These are phyloP conservation scores for Cladosporium sp. DNA, from an alignment of 2,329 filamentous ascomycete genomes.

Conservation along the genomic window DNA sequence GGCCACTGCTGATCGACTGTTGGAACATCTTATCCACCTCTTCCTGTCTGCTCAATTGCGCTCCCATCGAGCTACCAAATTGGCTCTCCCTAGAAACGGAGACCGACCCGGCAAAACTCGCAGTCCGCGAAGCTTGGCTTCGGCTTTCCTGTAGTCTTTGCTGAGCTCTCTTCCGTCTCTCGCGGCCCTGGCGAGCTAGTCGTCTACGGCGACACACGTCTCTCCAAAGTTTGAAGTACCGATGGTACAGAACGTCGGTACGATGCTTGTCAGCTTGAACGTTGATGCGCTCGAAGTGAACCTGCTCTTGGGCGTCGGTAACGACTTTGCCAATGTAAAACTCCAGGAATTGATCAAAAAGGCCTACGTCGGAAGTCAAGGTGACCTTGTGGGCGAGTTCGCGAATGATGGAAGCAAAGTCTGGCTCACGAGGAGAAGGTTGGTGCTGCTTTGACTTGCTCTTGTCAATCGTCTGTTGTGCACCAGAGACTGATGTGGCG, in stretches of 20 bases:
- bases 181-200: constrained; percentile 33
- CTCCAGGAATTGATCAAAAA: constrained; percentile 44
- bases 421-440: constrained; percentile 7
- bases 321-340: constrained; percentile 34
- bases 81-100: not conserved
- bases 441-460: not conserved
- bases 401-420: constrained; percentile 27
- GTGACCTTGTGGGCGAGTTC: constrained; percentile 36
- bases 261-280: constrained; percentile 31
- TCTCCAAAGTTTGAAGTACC: constrained; percentile 37
- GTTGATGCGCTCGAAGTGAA: constrained; percentile 28
- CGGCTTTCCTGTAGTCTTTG: constrained; percentile 22
- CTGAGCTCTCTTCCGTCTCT: constrained; percentile 31
- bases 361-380: constrained; percentile 35
- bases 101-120: constrained; percentile 16
- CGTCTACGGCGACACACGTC: constrained; percentile 32
- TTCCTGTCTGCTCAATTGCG: constrained; percentile 10
- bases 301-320: constrained; percentile 29
- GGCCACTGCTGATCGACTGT: constrained; percentile 11
- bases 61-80: not conserved
- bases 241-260: constrained; percentile 28
- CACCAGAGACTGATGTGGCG: not conserved
- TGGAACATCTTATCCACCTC: constrained; percentile 23
- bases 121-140: constrained; percentile 18
- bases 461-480: not conserved